Percentiles rank a stretch among this genome's conserved stretches.
Conservation (phyloP, 768 basidiomycete species). For the Ramaria sp. region DNA sequence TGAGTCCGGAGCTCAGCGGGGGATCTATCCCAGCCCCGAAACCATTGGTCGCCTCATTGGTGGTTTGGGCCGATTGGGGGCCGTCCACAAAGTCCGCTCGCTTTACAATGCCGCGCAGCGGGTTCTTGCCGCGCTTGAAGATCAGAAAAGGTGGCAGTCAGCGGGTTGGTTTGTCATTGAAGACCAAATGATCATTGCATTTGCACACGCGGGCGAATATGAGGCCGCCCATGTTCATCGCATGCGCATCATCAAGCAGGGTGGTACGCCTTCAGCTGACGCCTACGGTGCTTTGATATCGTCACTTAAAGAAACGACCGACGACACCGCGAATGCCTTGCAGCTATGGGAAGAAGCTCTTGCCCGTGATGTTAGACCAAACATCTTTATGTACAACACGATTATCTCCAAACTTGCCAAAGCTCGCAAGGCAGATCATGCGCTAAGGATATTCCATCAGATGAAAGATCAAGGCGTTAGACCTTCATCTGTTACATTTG, state of each 20-base stretch:
- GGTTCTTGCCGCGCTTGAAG: slow-evolving; percentile 36
- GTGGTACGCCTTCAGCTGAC: slow-evolving; percentile 72
- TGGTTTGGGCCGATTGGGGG: slow-evolving; percentile 49
- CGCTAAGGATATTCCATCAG: slow-evolving; percentile 75
- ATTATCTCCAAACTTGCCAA: slow-evolving; percentile 93
- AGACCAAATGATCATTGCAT: slow-evolving; percentile 80
- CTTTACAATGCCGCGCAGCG: slow-evolving; percentile 62
- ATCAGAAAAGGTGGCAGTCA: slow-evolving; percentile 34
- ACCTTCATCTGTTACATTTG: slow-evolving; percentile 87
- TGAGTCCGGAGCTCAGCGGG: slow-evolving; percentile 29
- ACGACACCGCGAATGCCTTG: slow-evolving; percentile 83
- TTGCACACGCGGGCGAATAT: slow-evolving; percentile 71
- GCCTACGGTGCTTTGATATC: slow-evolving; percentile 89
- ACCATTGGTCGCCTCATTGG: slow-evolving; percentile 56
- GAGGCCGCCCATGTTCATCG: slow-evolving; percentile 78
- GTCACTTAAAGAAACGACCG: slow-evolving; percentile 86
- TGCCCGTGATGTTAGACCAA: slow-evolving; percentile 56
- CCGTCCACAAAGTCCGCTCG: slow-evolving; percentile 48
- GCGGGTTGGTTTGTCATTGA: slow-evolving; percentile 69
- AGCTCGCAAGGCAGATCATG: slow-evolving; percentile 87
- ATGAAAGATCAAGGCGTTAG: slow-evolving; percentile 60
- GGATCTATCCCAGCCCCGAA: slow-evolving; percentile 39
- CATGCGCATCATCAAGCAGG: slow-evolving; percentile 61
- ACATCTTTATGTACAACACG: slow-evolving; percentile 90
- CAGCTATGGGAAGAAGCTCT: slow-evolving; percentile 74